phyloP scores from a whole-genome alignment of 768 basidiomycete genomes.

The Boletales sp. region DNA sequence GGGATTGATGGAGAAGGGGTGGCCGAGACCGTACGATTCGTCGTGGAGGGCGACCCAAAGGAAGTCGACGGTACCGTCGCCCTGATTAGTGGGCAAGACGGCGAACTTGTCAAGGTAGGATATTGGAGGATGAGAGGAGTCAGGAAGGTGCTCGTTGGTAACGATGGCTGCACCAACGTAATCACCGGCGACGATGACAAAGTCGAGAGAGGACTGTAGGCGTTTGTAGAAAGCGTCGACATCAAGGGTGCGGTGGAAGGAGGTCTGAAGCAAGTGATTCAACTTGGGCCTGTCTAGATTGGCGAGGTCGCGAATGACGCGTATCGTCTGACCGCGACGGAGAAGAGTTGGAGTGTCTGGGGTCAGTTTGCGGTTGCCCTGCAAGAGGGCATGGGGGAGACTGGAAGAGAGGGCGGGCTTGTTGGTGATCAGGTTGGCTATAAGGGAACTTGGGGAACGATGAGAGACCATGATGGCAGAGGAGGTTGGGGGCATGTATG shows the following conservation, averaged over 20 bases:
- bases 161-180: slow-evolving; percentile 95
- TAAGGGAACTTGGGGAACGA: slow-evolving; percentile 90
- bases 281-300: slow-evolving; percentile 75
- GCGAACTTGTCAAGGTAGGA: slow-evolving; percentile 99
- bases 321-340: slow-evolving; percentile 83
- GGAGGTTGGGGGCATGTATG: slow-evolving; percentile 89
- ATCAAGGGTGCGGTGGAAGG: slow-evolving; percentile 75
- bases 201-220: slow-evolving; percentile 76
- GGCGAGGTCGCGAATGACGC: slow-evolving; percentile 65
- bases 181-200: slow-evolving; percentile 90
- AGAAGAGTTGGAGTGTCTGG: slow-evolving; percentile 91
- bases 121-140: slow-evolving; percentile 42
- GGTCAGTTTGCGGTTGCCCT: slow-evolving; percentile 81
- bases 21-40: slow-evolving; percentile 94
- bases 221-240: slow-evolving; percentile 73
- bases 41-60: slow-evolving; percentile 98
- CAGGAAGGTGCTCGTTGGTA: slow-evolving; percentile 56
- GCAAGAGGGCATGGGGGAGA: slow-evolving; percentile 88
- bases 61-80: slow-evolving; percentile 98
- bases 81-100: slow-evolving; percentile 90
- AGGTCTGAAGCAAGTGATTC: slow-evolving; percentile 79
- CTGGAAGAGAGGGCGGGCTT: slow-evolving; percentile 95
- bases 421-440: slow-evolving; percentile 97
- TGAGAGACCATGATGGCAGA: slow-evolving; percentile 98
- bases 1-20: slow-evolving; percentile 90